Percentiles rank a stretch among this genome's conserved stretches.
These are phyloP conservation scores for Pestalotiopsis sp. DNA, from an alignment of 2,329 filamentous ascomycete species.

Conservation along the genomic window DNA sequence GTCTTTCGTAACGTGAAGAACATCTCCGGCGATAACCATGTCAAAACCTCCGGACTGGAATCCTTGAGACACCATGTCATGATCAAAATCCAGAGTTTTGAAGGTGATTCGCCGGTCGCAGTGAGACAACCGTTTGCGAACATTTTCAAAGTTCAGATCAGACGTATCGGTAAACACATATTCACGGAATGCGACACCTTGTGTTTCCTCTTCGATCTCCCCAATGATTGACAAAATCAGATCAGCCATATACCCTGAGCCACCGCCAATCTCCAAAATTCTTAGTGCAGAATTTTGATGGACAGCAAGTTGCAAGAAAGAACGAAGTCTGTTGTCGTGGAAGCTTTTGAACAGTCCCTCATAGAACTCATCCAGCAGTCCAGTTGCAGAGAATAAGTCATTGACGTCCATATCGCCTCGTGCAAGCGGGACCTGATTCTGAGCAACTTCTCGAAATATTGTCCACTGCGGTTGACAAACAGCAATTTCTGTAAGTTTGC, in stretches of 20 bases:
- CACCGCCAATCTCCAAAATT: conserved; percentile 39
- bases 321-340: conserved; percentile 12
- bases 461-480: conserved; percentile 7
- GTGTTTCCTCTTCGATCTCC: neutral
- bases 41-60: conserved; percentile 8
- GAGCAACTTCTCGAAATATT: conserved; percentile 9
- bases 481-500: neutral
- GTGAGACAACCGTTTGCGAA: neutral
- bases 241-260: conserved; percentile 32
- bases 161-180: conserved; percentile 9
- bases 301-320: conserved; percentile 3
- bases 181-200: neutral
- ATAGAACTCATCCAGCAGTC: conserved; percentile 38
- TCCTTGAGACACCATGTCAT: neutral
- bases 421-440: conserved; percentile 19
- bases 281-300: conserved; percentile 31
- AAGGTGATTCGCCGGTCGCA: conserved; percentile 19
- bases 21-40: conserved; percentile 13
- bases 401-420: conserved; percentile 36
- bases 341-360: conserved; percentile 27
- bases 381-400: conserved; percentile 37
- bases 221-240: conserved; percentile 15
- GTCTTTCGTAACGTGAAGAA: conserved; percentile 26
- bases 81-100: conserved; percentile 26
- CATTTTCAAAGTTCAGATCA: neutral